Evolutionary conservation across 192 early-diverging fungal species (phyloP), one percentile per base, ranked within the genome.

Genomic region (Backusella psychrophila): DNA sequence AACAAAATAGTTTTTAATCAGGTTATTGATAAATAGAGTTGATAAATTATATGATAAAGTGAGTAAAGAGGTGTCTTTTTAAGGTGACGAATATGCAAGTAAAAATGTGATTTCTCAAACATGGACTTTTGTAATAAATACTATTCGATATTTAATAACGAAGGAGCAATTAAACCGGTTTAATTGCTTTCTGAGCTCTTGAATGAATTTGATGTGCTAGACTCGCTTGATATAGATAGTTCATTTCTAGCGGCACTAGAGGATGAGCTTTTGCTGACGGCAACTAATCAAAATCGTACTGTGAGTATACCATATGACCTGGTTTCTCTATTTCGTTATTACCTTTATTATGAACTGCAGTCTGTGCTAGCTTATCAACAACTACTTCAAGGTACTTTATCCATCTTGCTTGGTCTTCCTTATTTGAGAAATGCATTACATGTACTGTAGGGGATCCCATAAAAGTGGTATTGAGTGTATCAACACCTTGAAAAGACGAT

Each of bases 321-420:
- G 9, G 8, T 46, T 71, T 41, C 21, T 71, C 12, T 31, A 19
- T 41, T 42, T n/a, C 2, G 33, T 41, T 17, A 19, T 73, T 73
- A 73, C 72, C 72, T 73, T 59, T 73, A 38, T 14, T 35, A 26
- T 36, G 41, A 34, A 65, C 46, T 23, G 73, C 56, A 36, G 26
- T 69, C 9, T 71, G 52, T 23, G 75, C 69, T 0, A 75, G 15
- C 1, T 75, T 69, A 9, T 53, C 41, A 34, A 80, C 52, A n/a
- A 75, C 75, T n/a, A 6, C 70, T 31, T 77, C 67, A 8, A 81
- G 70, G 23, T 46, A 52, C 3, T 71, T 35, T 11, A 70, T 38
- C 80, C 80, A 81, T 33, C 63, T 70, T 11, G 19, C 15, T 15
- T 81, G 80, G 7, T 77, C 68, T 15, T 72, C 71, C 17, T 44